Conservation (phyloP, 345 rosid species). For the Ceriops tagal region DNA sequence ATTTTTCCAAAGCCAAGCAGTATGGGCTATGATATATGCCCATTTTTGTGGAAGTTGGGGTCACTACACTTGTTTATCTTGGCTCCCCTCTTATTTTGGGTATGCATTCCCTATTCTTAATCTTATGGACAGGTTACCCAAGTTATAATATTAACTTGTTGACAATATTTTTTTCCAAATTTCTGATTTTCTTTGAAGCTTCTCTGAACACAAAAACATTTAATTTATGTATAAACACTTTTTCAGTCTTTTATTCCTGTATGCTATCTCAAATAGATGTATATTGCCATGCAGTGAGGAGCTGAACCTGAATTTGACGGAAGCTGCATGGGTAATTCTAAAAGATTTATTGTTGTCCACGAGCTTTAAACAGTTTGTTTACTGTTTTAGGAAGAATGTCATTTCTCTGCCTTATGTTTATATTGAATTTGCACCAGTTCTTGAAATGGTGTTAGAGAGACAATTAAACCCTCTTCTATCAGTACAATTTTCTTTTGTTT, state of each 20-base stretch:
- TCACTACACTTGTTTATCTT: slow-evolving; percentile 83
- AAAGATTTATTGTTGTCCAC: slow-evolving; percentile 1
- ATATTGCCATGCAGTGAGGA: slow-evolving; percentile 66
- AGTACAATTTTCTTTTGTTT: too few relatives aligned
- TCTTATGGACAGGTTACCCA: not conserved
- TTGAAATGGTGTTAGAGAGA: not conserved
- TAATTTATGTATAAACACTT: not conserved
- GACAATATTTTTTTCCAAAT: not conserved
- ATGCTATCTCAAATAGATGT: slow-evolving; percentile 2
- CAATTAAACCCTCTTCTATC: too few relatives aligned
- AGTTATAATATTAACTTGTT: not conserved
- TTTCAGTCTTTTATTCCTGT: slow-evolving; percentile 6
- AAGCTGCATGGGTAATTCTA: slow-evolving; percentile 90
- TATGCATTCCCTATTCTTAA: slow-evolving; percentile 22
- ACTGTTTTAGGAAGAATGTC: slow-evolving; percentile 3
- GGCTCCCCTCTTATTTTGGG: slow-evolving; percentile 98
- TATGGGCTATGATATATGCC: slow-evolving; percentile 93
- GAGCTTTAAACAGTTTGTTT: not conserved
- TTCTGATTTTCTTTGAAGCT: not conserved
- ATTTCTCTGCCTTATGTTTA: not conserved
- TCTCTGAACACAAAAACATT: not conserved
- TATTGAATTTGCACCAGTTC: not conserved
- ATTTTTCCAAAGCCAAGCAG: slow-evolving; percentile 62
- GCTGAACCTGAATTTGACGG: slow-evolving; percentile 75
- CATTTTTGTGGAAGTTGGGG: slow-evolving; percentile 99